Conservation (phyloP, 1,139 yeast species). For the Suhomyces terraborum region DNA sequence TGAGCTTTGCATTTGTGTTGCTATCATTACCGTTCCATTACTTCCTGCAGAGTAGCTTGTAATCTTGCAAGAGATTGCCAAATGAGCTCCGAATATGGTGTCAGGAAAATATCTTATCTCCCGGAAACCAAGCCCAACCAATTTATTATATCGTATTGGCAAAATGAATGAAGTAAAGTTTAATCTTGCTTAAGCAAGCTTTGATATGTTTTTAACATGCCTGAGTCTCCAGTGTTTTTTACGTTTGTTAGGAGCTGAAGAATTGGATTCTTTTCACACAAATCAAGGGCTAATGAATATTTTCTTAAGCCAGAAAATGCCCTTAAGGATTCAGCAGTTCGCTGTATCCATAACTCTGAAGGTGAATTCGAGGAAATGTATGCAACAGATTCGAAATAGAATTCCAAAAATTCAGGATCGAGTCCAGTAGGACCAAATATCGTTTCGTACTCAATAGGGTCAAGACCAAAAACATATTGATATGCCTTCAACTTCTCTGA, state of each 20-base stretch:
- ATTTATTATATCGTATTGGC: no score
- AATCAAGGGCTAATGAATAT: slow-evolving; percentile 27
- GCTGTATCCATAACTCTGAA: slow-evolving; percentile 23
- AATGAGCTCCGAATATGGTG: no score
- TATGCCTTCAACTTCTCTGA: slow-evolving; percentile 38
- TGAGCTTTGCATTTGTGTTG: no score
- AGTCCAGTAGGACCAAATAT: slow-evolving; percentile 53
- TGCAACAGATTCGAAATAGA: slow-evolving; percentile 50
- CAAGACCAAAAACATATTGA: slow-evolving; percentile 39
- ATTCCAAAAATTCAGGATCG: slow-evolving; percentile 57
- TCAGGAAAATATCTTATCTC: no score
- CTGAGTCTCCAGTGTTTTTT: slow-evolving; percentile 1
- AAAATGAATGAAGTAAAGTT: slow-evolving; percentile 26
- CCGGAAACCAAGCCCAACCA: neutral
- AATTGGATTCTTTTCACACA: slow-evolving; percentile 17
- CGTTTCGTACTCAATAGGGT: slow-evolving; percentile 28
- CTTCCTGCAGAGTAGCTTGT: no score
- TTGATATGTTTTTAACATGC: slow-evolving; percentile 7
- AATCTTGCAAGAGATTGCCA: no score
- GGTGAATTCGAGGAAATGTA: slow-evolving; percentile 20
- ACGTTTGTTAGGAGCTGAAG: slow-evolving; percentile 11
- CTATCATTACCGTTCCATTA: no score
- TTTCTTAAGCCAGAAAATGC: slow-evolving; percentile 29
- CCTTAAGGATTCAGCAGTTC: slow-evolving; percentile 21
- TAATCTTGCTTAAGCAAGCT: neutral